Evolutionary conservation across 2,329 filamentous ascomycete genomes (phyloP).

Genomic region (Bipolaris cookei): DNA sequence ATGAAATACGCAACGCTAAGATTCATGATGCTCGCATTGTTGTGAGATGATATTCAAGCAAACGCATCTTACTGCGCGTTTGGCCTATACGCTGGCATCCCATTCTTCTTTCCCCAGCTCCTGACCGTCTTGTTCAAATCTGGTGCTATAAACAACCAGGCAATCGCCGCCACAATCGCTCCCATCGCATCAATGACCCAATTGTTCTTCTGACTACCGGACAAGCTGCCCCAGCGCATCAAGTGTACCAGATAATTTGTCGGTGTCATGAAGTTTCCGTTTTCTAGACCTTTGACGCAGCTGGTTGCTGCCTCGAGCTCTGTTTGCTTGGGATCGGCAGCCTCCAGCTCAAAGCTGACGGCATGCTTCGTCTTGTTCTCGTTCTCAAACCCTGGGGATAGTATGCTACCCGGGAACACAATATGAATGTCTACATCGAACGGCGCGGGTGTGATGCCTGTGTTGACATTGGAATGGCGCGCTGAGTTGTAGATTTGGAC

Average conservation of each 20-base stretch:
- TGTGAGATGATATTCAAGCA: background rate
- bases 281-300: slow-evolving; percentile 77
- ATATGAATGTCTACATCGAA: slow-evolving; percentile 79
- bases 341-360: slow-evolving; percentile 79
- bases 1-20: no score
- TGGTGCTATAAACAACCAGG: slow-evolving; percentile 63
- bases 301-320: slow-evolving; percentile 76
- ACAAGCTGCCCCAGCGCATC: slow-evolving; percentile 68
- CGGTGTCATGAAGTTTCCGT: slow-evolving; percentile 78
- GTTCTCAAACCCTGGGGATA: slow-evolving; percentile 72
- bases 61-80: slow-evolving; percentile 32
- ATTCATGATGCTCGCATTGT: background rate
- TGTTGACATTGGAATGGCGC: slow-evolving; percentile 47
- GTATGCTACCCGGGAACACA: slow-evolving; percentile 84
- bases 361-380: slow-evolving; percentile 82
- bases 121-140: slow-evolving; percentile 64
- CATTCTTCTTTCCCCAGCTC: slow-evolving; percentile 64
- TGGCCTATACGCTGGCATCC: slow-evolving; percentile 45
- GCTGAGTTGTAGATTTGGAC: slow-evolving; percentile 81
- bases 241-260: slow-evolving; percentile 74
- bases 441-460: slow-evolving; percentile 51
- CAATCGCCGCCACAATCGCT: slow-evolving; percentile 60
- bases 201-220: slow-evolving; percentile 61
- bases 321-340: slow-evolving; percentile 78
- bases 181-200: slow-evolving; percentile 61